Evolutionary conservation across 2,329 filamentous ascomycete genomes (phyloP).

Genomic region (Fusarium sp.): DNA sequence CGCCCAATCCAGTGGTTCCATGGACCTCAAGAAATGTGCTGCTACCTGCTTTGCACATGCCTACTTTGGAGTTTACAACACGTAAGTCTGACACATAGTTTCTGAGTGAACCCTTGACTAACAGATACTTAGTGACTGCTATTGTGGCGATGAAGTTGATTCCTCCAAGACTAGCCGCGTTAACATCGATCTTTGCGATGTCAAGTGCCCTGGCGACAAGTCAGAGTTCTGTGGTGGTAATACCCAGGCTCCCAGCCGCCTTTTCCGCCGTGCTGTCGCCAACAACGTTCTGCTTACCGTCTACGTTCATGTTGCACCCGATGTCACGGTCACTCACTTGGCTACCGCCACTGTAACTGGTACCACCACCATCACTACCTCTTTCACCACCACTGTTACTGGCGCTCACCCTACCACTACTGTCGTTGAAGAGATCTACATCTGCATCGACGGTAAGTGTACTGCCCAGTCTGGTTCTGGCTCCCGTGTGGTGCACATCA

Average conservation of each 20-base stretch:
- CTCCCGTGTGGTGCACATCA: conserved; percentile 28
- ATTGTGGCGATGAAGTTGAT: conserved; percentile 38
- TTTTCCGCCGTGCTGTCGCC: conserved; percentile 36
- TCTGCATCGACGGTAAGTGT: conserved; percentile 35
- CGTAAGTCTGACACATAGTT: conserved; percentile 1
- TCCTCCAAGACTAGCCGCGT: conserved; percentile 10
- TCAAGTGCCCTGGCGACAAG: conserved; percentile 38
- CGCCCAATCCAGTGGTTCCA: conserved; percentile 18
- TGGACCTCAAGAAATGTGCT: conserved; percentile 46
- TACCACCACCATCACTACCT: conserved; percentile 26
- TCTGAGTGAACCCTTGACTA: too few relatives aligned
- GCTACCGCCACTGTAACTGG: conserved; percentile 4
- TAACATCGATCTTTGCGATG: conserved; percentile 18
- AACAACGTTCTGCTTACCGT: conserved; percentile 40
- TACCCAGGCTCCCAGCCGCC: conserved; percentile 13
- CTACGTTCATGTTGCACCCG: conserved; percentile 18
- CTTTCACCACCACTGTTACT: conserved; percentile 25
- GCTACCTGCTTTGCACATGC: conserved; percentile 36
- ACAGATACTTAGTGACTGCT: conserved; percentile 23
- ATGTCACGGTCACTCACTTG: conserved; percentile 28
- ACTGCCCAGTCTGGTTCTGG: conserved; percentile 4
- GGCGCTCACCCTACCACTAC: conserved; percentile 22
- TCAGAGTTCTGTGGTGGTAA: conserved; percentile 39
- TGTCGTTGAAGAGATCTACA: conserved; percentile 32
- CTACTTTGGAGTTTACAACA: conserved; percentile 47